Evolutionary conservation across 768 basidiomycete species (phyloP), one percentile per base, ranked within the genome.

Genomic region (Auriculariales sp.): DNA sequence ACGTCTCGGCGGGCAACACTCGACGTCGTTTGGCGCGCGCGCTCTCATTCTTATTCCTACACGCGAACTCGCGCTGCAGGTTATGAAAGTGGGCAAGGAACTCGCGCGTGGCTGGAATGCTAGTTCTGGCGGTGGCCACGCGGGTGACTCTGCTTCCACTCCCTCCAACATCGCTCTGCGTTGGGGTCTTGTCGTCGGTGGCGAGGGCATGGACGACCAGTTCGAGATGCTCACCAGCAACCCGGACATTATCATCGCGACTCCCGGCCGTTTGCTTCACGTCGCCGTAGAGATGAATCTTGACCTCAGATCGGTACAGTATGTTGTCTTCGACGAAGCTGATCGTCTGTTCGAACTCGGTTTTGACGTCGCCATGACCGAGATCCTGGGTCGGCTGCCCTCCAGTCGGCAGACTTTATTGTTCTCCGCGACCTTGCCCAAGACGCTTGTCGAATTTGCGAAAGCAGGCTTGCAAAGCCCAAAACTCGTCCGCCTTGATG

Each of bases 271-370:
- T 55, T 71, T 99, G 29, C 77, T 99, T n/a, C 95, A 99, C 67
- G 74, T 99, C 22, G 74, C 87, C 47, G 87, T 98, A 46, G 95
- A 99, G 68, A 98, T 98, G 94, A 86, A 85, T 54, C 68, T 95
- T 46, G 90, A 94, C 60, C 71, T 99, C 25, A 79, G 83, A 47
- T 81, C 85, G 0, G 71, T 93, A 4, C 81, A 93, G 65, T 90
- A 87, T 52, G 79, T 92, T 53, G 87, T 98, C 22, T 97, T 97
- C 58, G 95, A 99, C 60, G 95, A 99, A 66, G 95, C 95, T 0
- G 95, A 99, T 64, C 83, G 95, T 29, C 77, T 99, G 10, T 99
- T 99, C 64, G 95, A 99, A 62, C 88, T 98, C 81, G 95, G 95
- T 27, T 99, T 99, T 64, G 86, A 89, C 57, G 79, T 82, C 2